A percentile compares a stretch with the other conserved stretches of the same genome.
Conservation (phyloP, 2,329 filamentous ascomycete species). For the Fusarium sp. region DNA sequence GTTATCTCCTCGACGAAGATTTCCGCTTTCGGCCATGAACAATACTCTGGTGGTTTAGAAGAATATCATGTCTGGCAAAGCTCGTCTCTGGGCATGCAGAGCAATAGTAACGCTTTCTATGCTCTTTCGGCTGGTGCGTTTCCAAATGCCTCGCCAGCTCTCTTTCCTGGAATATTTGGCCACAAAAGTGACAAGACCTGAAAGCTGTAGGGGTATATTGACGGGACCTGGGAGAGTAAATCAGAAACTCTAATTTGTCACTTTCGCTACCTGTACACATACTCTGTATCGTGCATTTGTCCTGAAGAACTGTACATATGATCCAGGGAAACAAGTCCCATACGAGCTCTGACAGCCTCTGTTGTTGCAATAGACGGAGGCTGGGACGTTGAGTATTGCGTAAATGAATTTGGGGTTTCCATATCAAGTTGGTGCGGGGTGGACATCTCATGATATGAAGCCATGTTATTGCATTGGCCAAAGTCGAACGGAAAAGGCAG, state of each 20-base stretch:
- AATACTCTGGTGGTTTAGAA: neutral
- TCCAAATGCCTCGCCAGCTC: neutral
- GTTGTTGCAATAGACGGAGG: neutral
- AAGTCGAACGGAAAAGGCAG: neutral
- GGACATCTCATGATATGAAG: neutral
- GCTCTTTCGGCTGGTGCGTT: neutral
- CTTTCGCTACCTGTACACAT: neutral
- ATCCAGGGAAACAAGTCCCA: neutral
- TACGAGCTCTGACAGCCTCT: neutral
- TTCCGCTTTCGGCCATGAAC: neutral
- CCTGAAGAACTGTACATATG: neutral
- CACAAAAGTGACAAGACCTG: neutral
- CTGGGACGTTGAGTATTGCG: neutral
- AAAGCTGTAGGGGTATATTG: neutral
- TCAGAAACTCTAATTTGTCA: neutral
- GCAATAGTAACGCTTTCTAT: neutral
- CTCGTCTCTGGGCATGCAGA: neutral
- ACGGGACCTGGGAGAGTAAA: neutral
- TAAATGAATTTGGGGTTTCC: neutral
- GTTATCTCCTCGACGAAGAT: neutral
- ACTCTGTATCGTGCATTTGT: neutral
- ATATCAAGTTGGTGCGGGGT: neutral
- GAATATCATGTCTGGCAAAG: neutral
- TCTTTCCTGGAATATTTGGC: neutral
- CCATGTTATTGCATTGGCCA: neutral